A percentile compares a stretch with the other conserved stretches of the same genome.
Conservation (phyloP, 176 grass and related monocot genomes). For the Musa beccarii region DNA sequence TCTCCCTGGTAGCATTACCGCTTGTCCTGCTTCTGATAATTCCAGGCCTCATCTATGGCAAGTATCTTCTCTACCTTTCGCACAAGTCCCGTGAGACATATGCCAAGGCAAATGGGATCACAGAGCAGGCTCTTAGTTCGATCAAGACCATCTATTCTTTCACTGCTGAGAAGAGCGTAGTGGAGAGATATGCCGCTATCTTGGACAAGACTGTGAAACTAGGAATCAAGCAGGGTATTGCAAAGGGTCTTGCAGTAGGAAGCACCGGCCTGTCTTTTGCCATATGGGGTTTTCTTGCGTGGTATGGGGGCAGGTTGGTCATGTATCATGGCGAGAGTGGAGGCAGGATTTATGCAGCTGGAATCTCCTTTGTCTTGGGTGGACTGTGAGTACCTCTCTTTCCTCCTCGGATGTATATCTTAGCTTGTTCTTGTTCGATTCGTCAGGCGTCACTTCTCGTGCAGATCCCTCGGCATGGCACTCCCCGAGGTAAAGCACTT, state of each 20-base stretch:
- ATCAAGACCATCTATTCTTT: slow-evolving; percentile 96
- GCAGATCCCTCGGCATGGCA: slow-evolving; percentile 95
- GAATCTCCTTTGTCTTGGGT: slow-evolving; percentile 92
- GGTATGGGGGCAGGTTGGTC: slow-evolving; percentile 84
- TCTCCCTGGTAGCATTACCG: slow-evolving; percentile 83
- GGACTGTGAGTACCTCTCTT: slow-evolving; percentile 57
- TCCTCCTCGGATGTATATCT: not conserved
- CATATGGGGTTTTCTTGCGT: slow-evolving; percentile 93
- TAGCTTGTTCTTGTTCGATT: not conserved
- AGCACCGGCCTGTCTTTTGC: slow-evolving; percentile 74
- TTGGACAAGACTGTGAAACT: slow-evolving; percentile 71
- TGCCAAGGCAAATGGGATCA: slow-evolving; percentile 57
- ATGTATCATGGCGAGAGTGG: slow-evolving; percentile 72
- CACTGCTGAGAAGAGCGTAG: slow-evolving; percentile 75
- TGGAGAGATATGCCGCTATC: slow-evolving; percentile 51
- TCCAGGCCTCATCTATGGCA: slow-evolving; percentile 87
- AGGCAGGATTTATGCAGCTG: slow-evolving; percentile 84
- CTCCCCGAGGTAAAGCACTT: slow-evolving; percentile 95
- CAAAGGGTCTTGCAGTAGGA: slow-evolving; percentile 77
- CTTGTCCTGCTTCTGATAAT: slow-evolving; percentile 80
- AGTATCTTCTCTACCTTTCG: slow-evolving; percentile 83
- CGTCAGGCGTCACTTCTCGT: slow-evolving; percentile 11
- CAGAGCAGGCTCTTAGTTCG: slow-evolving; percentile 69
- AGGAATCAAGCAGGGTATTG: slow-evolving; percentile 93
- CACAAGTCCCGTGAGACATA: slow-evolving; percentile 44